A percentile compares a stretch with the other conserved stretches of the same genome.
These are phyloP conservation scores for Penicillium concentricum DNA, from an alignment of 2,329 filamentous ascomycete species.

Conservation along the genomic window DNA sequence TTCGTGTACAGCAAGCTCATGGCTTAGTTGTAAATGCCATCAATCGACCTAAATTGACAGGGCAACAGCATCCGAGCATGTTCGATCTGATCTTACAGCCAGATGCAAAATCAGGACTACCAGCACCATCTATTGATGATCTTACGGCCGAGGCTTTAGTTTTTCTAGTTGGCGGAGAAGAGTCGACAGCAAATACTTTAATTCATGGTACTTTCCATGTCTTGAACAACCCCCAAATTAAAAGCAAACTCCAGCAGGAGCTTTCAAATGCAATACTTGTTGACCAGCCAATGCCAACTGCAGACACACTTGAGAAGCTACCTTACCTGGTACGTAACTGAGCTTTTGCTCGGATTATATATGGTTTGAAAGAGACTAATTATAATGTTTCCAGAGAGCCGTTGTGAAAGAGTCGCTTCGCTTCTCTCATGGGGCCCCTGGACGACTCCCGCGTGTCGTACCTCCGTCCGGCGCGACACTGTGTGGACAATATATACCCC, in stretches of 20 bases:
- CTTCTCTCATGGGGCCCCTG: not conserved
- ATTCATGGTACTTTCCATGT: not conserved
- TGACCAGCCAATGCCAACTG: not conserved
- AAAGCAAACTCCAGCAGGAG: not conserved
- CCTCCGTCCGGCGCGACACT: not conserved
- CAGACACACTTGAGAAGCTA: not conserved
- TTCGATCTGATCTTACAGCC: not conserved
- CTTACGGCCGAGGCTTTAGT: not conserved
- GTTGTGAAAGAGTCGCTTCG: not conserved
- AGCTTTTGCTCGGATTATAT: not conserved
- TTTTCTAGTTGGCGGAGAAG: not conserved
- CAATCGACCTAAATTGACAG: not conserved
- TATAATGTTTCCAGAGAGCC: not conserved
- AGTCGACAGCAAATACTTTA: not conserved
- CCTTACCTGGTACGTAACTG: not conserved
- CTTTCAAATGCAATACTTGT: not conserved
- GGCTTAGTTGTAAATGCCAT: not conserved
- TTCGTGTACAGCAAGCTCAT: not conserved
- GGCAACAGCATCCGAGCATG: not conserved
- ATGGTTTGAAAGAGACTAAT: not conserved
- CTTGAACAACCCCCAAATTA: not conserved
- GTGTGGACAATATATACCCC: not conserved
- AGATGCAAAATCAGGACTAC: not conserved
- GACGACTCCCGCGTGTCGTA: not conserved
- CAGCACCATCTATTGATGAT: not conserved